Conservation (phyloP, 805 yeast genomes). For the Candida orba region DNA sequence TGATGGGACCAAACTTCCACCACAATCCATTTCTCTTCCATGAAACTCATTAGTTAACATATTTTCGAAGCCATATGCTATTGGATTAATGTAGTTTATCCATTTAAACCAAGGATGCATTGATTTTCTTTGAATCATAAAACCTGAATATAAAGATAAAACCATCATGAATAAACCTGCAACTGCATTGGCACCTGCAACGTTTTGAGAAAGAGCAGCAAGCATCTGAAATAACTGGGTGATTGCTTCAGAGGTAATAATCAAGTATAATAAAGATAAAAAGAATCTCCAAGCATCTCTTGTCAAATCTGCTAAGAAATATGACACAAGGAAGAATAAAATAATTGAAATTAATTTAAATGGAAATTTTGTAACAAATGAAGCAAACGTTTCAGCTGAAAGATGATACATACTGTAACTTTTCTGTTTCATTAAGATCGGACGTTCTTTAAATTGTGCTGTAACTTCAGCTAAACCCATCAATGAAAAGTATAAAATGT, state of each 20-base stretch:
- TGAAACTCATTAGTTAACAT: conserved; percentile 62
- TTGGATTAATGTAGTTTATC: conserved; percentile 53
- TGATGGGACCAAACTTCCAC: conserved; percentile 45
- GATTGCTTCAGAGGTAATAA: conserved; percentile 39
- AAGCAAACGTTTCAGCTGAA: conserved; percentile 64
- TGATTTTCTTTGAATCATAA: conserved; percentile 48
- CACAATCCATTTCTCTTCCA: conserved; percentile 47
- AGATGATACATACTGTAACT: conserved; percentile 68
- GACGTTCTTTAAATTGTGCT: conserved; percentile 41
- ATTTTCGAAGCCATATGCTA: conserved; percentile 53
- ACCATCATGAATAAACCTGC: conserved; percentile 49
- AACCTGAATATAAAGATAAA: conserved; percentile 56
- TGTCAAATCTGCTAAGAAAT: conserved; percentile 51
- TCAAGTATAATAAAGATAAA: conserved; percentile 38
- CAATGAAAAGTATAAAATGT: conserved; percentile 46
- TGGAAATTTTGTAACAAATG: conserved; percentile 55
- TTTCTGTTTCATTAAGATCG: conserved; percentile 64
- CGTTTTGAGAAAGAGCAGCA: conserved; percentile 17
- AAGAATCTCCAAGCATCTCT: conserved; percentile 49
- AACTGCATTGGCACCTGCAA: conserved; percentile 44
- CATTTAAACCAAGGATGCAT: conserved; percentile 72
- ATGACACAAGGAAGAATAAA: conserved; percentile 41
- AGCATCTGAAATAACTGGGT: conserved; percentile 46
- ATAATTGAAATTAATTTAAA: conserved; percentile 42
- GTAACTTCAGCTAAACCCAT: conserved; percentile 42